phyloP scores from a whole-genome alignment of 495 filamentous ascomycete genomes.

The Parmelia sp. region DNA sequence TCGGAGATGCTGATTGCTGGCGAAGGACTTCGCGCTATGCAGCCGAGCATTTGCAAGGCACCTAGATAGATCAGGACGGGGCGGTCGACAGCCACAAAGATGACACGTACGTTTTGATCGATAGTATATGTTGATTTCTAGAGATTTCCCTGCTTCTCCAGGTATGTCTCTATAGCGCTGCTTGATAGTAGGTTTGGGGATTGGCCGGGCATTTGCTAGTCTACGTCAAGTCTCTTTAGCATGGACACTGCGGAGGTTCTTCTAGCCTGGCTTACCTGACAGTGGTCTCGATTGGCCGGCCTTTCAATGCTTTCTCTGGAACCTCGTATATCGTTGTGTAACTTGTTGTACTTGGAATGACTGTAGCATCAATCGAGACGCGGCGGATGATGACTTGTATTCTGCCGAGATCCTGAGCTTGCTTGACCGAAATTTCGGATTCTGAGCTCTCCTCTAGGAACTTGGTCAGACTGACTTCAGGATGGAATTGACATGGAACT shows the following conservation, averaged over 20 bases:
- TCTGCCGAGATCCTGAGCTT: not conserved
- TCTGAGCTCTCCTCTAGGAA: not conserved
- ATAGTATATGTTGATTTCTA: conserved; percentile 3
- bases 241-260: not conserved
- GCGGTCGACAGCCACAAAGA: too few species aligned
- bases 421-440: too few species aligned
- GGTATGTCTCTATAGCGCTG: not conserved
- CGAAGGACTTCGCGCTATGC: conserved; percentile 5
- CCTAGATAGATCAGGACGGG: not conserved
- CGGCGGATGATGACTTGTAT: conserved; percentile 6
- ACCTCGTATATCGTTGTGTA: conserved; percentile 2
- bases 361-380: not conserved
- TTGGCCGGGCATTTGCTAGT: not conserved
- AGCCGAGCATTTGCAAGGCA: conserved; percentile 10
- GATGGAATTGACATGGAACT: not conserved
- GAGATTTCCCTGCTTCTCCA: not conserved
- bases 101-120: conserved; percentile 1
- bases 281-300: not conserved
- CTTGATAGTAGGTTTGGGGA: not conserved
- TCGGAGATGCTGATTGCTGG: not conserved
- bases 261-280: not conserved
- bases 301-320: conserved; percentile 10
- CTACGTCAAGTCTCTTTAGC: not conserved
- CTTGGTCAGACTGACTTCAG: not conserved
- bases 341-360: not conserved